phyloP scores from a whole-genome alignment of 1,284 basidiomycete species.

The Bjerkandera adusta region DNA sequence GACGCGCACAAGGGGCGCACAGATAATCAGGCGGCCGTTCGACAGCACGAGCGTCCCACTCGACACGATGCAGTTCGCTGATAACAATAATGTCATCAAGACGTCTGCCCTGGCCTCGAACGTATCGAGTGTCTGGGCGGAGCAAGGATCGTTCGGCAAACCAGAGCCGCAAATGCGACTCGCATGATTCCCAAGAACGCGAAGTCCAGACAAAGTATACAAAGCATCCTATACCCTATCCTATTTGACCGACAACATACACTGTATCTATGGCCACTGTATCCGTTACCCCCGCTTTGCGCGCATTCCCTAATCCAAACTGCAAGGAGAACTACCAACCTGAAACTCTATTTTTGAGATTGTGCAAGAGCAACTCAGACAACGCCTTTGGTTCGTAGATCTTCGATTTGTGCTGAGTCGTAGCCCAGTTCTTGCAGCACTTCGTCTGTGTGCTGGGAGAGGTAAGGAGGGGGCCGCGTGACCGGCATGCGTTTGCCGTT shows the following conservation, averaged over 20 bases:
- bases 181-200: too few relatives aligned
- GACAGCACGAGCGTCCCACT: constrained; percentile 8
- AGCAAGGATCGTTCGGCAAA: too few relatives aligned
- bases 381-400: constrained; percentile 44
- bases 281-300: too few relatives aligned
- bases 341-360: too few relatives aligned
- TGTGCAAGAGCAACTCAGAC: too few relatives aligned
- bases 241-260: too few relatives aligned
- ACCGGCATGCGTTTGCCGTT: constrained; percentile 82
- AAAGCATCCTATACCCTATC: too few relatives aligned
- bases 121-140: neutral
- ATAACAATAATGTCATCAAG: constrained; percentile 1
- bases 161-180: too few relatives aligned
- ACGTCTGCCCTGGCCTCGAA: neutral
- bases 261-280: too few relatives aligned
- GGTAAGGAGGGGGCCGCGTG: constrained; percentile 76
- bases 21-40: constrained; percentile 3
- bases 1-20: constrained; percentile 10
- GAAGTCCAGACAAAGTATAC: too few relatives aligned
- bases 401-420: constrained; percentile 47
- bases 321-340: too few relatives aligned
- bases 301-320: too few relatives aligned
- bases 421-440: constrained; percentile 74
- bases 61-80: constrained; percentile 16
- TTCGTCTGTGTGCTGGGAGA: constrained; percentile 82